Conservation (phyloP, 768 basidiomycete genomes). For the Serendipita sp. region DNA sequence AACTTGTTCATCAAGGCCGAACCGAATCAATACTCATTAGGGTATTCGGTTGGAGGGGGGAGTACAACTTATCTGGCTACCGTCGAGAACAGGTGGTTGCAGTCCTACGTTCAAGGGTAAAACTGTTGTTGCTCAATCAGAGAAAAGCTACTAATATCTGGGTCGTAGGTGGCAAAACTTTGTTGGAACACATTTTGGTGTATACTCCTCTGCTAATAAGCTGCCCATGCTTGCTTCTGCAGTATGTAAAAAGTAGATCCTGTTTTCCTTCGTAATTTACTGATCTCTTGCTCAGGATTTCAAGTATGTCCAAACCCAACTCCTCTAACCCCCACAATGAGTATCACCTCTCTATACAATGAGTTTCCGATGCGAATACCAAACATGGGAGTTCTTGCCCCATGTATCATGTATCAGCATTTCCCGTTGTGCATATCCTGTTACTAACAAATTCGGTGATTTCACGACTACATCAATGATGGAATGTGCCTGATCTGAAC, state of each 20-base stretch:
- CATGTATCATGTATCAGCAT: no score
- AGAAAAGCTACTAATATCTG: neutral
- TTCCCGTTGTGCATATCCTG: no score
- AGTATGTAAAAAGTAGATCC: no score
- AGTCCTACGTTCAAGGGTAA: neutral
- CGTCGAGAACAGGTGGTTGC: neutral
- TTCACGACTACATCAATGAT: no score
- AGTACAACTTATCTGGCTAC: neutral
- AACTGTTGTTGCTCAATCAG: neutral
- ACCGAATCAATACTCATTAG: neutral
- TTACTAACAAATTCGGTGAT: no score
- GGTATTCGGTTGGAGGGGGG: neutral
- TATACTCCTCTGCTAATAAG: neutral
- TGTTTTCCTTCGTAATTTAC: neutral
- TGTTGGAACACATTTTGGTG: neutral
- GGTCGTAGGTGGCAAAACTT: neutral
- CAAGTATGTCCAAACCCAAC: neutral
- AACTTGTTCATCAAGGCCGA: neutral
- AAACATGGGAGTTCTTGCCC: no score
- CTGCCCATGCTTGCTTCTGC: neutral
- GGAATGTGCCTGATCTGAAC: no score
- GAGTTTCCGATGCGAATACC: no score
- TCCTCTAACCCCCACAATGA: no score
- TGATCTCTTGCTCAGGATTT: neutral
- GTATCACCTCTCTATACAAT: no score